These are phyloP conservation scores for Colletotrichum australisinense DNA, from an alignment of 2,329 filamentous ascomycete species.

Conservation along the genomic window DNA sequence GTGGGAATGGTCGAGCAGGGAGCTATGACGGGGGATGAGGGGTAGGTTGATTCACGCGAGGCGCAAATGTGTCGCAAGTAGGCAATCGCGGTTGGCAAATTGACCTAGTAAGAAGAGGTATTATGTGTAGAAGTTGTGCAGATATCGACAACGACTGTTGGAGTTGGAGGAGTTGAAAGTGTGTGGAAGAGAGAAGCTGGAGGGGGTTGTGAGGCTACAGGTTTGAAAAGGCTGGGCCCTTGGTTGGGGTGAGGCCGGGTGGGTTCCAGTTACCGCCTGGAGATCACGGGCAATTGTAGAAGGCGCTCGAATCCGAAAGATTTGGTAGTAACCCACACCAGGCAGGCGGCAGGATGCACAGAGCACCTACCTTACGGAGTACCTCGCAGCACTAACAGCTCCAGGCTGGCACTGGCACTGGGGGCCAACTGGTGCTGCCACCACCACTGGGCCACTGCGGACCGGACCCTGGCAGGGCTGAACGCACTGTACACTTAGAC, in stretches of 20 bases:
- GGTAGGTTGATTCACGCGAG: constrained; percentile 27
- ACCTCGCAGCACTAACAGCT: not conserved
- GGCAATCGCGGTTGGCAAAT: constrained; percentile 15
- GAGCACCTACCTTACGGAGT: not conserved
- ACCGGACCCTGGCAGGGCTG: constrained; percentile 36
- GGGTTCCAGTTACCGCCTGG: constrained; percentile 32
- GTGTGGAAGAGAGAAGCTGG: constrained; percentile 15
- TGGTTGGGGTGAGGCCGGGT: constrained; percentile 29
- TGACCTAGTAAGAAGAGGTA: not conserved
- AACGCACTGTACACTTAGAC: constrained; percentile 15
- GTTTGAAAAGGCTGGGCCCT: constrained; percentile 33
- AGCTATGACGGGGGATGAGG: constrained; percentile 36
- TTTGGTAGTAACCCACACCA: constrained; percentile 29
- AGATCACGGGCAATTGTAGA: constrained; percentile 36
- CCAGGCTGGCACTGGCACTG: not conserved
- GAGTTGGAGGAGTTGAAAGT: not conserved
- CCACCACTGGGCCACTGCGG: constrained; percentile 17
- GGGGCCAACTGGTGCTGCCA: not conserved
- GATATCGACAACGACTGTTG: constrained; percentile 2
- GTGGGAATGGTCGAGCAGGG: constrained; percentile 25
- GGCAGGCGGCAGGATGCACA: constrained; percentile 4
- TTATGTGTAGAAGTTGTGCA: not conserved
- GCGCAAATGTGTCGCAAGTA: constrained; percentile 27
- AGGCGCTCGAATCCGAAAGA: constrained; percentile 36
- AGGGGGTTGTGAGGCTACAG: constrained; percentile 32